Evolutionary conservation across 257 asterid genomes (phyloP).

Genomic region (Voacanga thouarsii): DNA sequence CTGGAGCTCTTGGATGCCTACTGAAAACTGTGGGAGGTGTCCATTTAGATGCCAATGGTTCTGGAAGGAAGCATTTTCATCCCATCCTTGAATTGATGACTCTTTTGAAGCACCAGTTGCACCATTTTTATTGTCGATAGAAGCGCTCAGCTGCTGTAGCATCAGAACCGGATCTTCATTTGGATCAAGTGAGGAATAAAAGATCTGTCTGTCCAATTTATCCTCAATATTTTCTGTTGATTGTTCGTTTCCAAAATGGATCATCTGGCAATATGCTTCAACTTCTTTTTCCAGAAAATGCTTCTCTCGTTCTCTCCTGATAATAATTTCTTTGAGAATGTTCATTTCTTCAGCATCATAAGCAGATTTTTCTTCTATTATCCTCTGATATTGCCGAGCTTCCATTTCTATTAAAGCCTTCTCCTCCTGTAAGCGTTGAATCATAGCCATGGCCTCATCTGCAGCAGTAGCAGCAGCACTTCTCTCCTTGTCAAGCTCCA

Average conservation of each 20-base stretch:
- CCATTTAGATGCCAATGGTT: slow-evolving; percentile 19
- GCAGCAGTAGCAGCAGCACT: slow-evolving; percentile 92
- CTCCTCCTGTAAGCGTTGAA: slow-evolving; percentile 87
- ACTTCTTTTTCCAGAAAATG: slow-evolving; percentile 73
- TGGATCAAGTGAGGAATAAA: slow-evolving; percentile 30
- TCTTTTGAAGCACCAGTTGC: slow-evolving; percentile 20
- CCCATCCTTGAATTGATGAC: slow-evolving; percentile 15
- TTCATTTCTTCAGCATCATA: slow-evolving; percentile 89
- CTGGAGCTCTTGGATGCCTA: slow-evolving; percentile 24
- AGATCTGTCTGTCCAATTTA: slow-evolving; percentile 11
- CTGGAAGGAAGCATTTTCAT: slow-evolving; percentile 19
- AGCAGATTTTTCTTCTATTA: slow-evolving; percentile 74
- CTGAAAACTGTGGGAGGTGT: slow-evolving; percentile 4
- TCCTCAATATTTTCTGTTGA: slow-evolving; percentile 19
- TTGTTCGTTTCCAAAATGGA: slow-evolving; percentile 36
- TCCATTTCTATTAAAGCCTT: slow-evolving; percentile 85
- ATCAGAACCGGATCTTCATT: slow-evolving; percentile 43
- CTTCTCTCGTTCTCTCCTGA: slow-evolving; percentile 77
- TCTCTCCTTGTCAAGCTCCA: slow-evolving; percentile 93
- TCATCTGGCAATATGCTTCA: slow-evolving; percentile 53
- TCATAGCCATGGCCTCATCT: slow-evolving; percentile 99
- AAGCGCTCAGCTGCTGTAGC: slow-evolving; percentile 36
- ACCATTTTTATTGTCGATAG: slow-evolving; percentile 37
- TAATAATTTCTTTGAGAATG: slow-evolving; percentile 68
- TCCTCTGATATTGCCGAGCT: slow-evolving; percentile 82